phyloP scores from a whole-genome alignment of 345 rosid species.

The Nephelium lappaceum region DNA sequence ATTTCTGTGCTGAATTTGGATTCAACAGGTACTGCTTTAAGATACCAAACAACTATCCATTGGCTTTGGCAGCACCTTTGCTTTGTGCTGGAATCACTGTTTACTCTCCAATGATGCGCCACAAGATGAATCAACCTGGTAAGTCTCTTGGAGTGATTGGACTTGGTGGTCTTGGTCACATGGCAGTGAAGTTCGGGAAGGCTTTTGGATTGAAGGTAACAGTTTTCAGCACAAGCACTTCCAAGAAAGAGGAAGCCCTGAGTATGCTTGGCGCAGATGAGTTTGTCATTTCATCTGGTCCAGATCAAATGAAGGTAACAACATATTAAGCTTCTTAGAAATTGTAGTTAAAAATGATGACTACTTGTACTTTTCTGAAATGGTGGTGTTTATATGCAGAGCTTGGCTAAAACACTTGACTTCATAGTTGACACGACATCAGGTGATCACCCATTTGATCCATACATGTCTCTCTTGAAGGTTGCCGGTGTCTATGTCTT shows the following conservation, averaged over 20 bases:
- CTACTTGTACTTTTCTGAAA: neutral
- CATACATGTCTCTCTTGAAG: constrained; percentile 77
- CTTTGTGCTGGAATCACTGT: constrained; percentile 94
- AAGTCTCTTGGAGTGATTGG: constrained; percentile 84
- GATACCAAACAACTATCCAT: constrained; percentile 67
- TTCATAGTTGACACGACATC: constrained; percentile 86
- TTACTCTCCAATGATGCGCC: constrained; percentile 78
- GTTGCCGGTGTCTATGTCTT: constrained; percentile 63
- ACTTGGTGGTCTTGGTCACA: constrained; percentile 93
- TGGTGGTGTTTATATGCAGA: constrained; percentile 42
- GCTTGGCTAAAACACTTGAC: constrained; percentile 62
- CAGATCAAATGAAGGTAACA: constrained; percentile 77
- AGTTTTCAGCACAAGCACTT: constrained; percentile 77
- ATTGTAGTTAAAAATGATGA: neutral
- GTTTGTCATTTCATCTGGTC: constrained; percentile 73
- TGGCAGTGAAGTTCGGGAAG: constrained; percentile 97
- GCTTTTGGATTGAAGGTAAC: constrained; percentile 84
- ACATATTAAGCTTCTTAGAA: neutral
- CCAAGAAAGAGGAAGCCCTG: constrained; percentile 86
- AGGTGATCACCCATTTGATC: constrained; percentile 86
- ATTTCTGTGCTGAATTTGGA: constrained; percentile 13
- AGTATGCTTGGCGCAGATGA: constrained; percentile 61
- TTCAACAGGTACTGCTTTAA: constrained; percentile 73
- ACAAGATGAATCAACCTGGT: constrained; percentile 84
- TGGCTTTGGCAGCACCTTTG: constrained; percentile 79